Base-by-base conservation (phyloP, 1,284 basidiomycete species). In the Xanthoconium separans region DNA sequence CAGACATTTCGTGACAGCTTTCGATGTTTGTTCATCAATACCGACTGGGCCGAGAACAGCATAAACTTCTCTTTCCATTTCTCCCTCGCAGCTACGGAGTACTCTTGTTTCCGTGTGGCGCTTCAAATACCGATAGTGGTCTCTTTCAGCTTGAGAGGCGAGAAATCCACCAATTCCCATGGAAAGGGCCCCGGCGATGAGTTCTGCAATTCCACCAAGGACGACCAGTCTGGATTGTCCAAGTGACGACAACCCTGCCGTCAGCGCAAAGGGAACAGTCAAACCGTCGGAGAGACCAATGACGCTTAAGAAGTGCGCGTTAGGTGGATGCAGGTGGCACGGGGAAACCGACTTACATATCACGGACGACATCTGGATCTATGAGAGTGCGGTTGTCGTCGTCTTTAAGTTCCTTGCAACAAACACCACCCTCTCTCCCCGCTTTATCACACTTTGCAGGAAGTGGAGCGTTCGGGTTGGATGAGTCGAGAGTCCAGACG, bases 161-260 rank as follows among this genome's bases (percentile, higher is more conserved):
- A 99, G 87, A 79, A 96, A 98, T 24, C 96, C 96, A 53, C 96
- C 96, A 47, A 98, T 91, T 56, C 95, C 95, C 96, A 98, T 99
- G 0, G 87, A 89, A 58, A 98, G 93, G 10, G 94, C 91, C n/a
- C 95, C 95, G 3, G 94, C 93, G 55, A 95, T 91, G 59, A 97
- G 85, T 70, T 98, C 93, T 29, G 95, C 92, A 47, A 97, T 75
- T 45, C 95, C 93, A 62, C 93, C 92, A 46, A 97, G 79, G 44
- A 98, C 91, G 62, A 98, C 95, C 36, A 97, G 80, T 51, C 80
- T 84, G 13, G 91, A 93, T 61, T 90, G 87, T 46, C 95, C 95
- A 18, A 98, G 82, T 2, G 91, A 93, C 2, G 94, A 95, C 11
- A 98, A 82, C 60, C 95, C 93, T 15, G 92, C 91, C 2, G 93